Evolutionary conservation across 352 stramenopile genomes (phyloP), one percentile per base, ranked within the genome.

Genomic region (Phytophthora boehmeriae): DNA sequence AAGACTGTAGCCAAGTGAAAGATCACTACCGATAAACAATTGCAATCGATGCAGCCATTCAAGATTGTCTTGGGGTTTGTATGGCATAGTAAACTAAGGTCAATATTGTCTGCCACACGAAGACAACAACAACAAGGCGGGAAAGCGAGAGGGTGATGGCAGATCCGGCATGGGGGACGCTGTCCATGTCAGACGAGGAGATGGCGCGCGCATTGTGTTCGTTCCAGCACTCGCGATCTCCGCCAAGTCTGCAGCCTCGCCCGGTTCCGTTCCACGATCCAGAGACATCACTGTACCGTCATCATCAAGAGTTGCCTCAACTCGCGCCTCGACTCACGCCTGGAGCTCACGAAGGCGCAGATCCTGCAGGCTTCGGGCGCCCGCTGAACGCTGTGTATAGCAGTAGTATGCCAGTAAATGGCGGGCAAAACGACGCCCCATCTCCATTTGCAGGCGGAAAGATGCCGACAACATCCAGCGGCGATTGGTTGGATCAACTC

Each of bases 171-270:
- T 71, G 70, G 68, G 67, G 63, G 11, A 25, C 54, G 54, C 25
- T 17, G 41, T 55, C 34, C 53, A 51, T 72, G 23, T 75, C 63
- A 6, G 63, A 76, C 47, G 68, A 73, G 43, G 58, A 73, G 38
- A 71, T 43, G n/a, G 67, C 63, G 20, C 65, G 44, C 17, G 45
- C 63, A 30, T 36, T 78, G 49, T 70, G 50, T 38, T 49, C 54
- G 45, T 73, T 73, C 43, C 63, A 64, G 16, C 34, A 59, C 14
- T 63, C 14, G 34, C 32, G 52, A 30, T 42, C 59, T 8, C 34
- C 59, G 27, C 36, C 32, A 23, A 57, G 17, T 0, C 52, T 63
- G 35, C 50, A 43, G 13, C 64, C 19, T 10, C 32, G 8, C 10
- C 35, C 46, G 19, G 46, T 63, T 13, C 36, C n/a, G 17, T 30